A percentile compares a stretch with the other conserved stretches of the same genome.
Conservation (phyloP, 202 grass and related monocot genomes). For the Alloteropsis angusta region DNA sequence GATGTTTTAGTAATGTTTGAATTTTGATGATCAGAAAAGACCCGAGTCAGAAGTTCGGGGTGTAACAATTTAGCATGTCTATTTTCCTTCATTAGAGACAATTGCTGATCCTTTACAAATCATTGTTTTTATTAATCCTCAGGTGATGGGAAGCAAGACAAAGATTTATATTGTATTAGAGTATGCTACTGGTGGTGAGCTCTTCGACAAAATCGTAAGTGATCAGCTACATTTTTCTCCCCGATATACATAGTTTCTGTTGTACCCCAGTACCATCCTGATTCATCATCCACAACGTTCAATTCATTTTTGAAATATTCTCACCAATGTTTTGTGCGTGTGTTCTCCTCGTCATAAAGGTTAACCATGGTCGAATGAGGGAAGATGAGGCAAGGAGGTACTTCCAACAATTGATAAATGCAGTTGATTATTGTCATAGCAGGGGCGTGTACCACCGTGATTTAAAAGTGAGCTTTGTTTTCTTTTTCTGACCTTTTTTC, state of each 20-base stretch:
- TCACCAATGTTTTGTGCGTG: neutral
- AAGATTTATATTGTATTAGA: constrained; percentile 76
- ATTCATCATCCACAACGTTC: neutral
- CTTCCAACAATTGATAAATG: constrained; percentile 80
- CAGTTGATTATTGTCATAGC: constrained; percentile 87
- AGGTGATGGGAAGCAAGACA: constrained; percentile 88
- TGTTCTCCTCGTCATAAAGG: constrained; percentile 27
- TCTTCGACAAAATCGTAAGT: constrained; percentile 80
- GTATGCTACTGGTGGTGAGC: constrained; percentile 58
- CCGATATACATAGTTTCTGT: neutral
- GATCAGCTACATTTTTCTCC: neutral
- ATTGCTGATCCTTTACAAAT: neutral
- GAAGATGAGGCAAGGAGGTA: constrained; percentile 74
- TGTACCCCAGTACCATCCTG: neutral
- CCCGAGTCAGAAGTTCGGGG: neutral
- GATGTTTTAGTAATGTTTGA: neutral
- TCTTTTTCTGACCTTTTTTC: neutral
- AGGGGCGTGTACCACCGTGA: constrained; percentile 77
- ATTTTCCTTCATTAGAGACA: neutral
- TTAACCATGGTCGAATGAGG: constrained; percentile 72
- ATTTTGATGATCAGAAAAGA: neutral
- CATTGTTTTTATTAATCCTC: neutral
- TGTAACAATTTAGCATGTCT: neutral
- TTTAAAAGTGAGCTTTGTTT: constrained; percentile 42
- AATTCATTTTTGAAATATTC: neutral